Evolutionary conservation across 768 basidiomycete species (phyloP), one percentile per base, ranked within the genome.

Genomic region (Amanita polypyramis): DNA sequence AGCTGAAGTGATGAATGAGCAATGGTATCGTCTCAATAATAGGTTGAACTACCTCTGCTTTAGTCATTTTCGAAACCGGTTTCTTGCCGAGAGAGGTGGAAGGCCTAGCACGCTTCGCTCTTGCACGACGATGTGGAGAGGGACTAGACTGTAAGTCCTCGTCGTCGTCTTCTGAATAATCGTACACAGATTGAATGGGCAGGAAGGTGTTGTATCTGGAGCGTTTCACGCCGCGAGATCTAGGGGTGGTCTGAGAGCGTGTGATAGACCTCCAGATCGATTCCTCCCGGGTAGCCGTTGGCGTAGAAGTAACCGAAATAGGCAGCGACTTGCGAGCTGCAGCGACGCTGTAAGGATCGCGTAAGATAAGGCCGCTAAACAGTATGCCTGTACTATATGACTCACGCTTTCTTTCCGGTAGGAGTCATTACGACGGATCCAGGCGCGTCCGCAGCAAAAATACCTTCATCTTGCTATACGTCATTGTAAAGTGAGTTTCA

Each of bases 321-420:
- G 58, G 54, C 36, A 66, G 54, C 4, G 61, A 60, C 19, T 66
- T 66, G 8, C 69, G 64, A 14, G 65, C 64, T 25, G 56, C 54
- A 19, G 57, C 52, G 19, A 71, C 59, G 4, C 70, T 72, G 35
- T 3, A 25, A 10, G 44, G 20, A 25, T 3, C 12, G 4, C 20
- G 37, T 58, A 40, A 46, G 23, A 41, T 46, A 44, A 14, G 40
- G 15, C 27, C 37, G 10, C 21, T 7, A 17, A 36, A 12, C n/a
- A 23, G 29, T 10, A 25, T 12, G 23, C 27, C 29, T 3, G 11
- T 5, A 17, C 12, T 25, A 27, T 37, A n/a, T n/a, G 9, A 62
- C 70, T 45, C 54, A 74, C 74, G 62, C 63, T 61, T 71, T 74
- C 62, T 68, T 73, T 3, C 71, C 74, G 23, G 60, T 58, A 1